Evolutionary conservation across 495 filamentous ascomycete genomes (phyloP).

Genomic region (Recurvomyces mirabilis): DNA sequence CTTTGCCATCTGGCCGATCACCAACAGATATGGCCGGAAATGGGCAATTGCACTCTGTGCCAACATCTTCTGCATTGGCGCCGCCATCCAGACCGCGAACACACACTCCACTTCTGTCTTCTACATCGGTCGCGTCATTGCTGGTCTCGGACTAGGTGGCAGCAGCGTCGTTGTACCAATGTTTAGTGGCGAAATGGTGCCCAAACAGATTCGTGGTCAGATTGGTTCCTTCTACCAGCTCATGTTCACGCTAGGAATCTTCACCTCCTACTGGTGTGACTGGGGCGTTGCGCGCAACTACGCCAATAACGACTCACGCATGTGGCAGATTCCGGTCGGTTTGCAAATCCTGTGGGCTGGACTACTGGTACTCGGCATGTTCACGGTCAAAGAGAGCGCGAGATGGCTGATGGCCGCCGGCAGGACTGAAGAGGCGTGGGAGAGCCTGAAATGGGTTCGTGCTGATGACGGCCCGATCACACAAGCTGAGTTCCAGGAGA

Average conservation of each 20-base stretch:
- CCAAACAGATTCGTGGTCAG: conserved; percentile 21
- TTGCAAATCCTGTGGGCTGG: conserved; percentile 21
- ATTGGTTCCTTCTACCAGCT: conserved; percentile 24
- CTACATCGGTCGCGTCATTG: conserved; percentile 24
- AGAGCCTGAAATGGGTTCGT: conserved; percentile 21
- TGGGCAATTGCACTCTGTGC: conserved; percentile 19
- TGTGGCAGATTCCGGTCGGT: conserved; percentile 24
- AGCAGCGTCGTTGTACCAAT: conserved; percentile 21
- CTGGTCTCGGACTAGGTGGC: conserved; percentile 21
- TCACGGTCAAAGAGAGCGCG: conserved; percentile 19
- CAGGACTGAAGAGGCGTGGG: conserved; percentile 22
- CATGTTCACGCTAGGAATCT: conserved; percentile 21
- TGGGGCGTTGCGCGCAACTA: conserved; percentile 16
- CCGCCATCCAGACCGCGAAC: conserved; percentile 27
- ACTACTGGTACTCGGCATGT: conserved; percentile 17
- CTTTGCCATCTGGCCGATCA: conserved; percentile 18
- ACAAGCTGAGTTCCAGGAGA: conserved; percentile 32
- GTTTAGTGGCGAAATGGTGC: conserved; percentile 21
- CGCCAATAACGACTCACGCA: conserved; percentile 4
- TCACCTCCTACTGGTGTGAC: conserved; percentile 11
- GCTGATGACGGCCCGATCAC: conserved; percentile 34
- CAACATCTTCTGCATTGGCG: conserved; percentile 22
- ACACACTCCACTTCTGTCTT: conserved; percentile 23
- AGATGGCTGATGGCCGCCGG: conserved; percentile 19
- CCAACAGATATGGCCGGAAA: conserved; percentile 14